Conservation (phyloP, 1,284 basidiomycete species). For the Ceratobasidium sp. region DNA sequence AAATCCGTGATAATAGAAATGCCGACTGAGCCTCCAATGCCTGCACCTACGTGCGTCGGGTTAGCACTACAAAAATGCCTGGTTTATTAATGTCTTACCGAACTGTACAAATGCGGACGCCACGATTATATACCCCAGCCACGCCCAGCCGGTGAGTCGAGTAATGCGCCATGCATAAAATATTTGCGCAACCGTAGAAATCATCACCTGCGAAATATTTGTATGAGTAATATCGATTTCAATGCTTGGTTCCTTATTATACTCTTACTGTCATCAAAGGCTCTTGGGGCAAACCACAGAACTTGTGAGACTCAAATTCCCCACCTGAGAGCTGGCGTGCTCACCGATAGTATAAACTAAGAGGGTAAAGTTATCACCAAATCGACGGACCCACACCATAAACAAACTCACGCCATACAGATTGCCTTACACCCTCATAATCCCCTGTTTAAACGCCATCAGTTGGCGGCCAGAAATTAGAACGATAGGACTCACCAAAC, state of each 20-base stretch:
- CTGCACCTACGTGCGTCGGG: neutral
- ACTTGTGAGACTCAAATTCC: neutral
- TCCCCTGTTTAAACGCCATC: neutral
- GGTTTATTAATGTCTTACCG: neutral
- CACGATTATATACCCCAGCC: neutral
- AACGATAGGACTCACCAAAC: conserved; percentile 4
- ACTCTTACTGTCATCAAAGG: conserved; percentile 24
- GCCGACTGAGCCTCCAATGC: conserved; percentile 17
- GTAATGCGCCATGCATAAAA: conserved; percentile 27
- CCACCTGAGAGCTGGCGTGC: neutral
- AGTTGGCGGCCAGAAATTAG: neutral
- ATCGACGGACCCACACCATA: neutral
- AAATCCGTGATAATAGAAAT: conserved; percentile 19
- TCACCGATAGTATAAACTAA: conserved; percentile 30
- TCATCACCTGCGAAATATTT: conserved; percentile 3
- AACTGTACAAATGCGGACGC: conserved; percentile 6
- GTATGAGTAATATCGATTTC: neutral
- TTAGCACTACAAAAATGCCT: neutral
- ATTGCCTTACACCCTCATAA: conserved; percentile 8
- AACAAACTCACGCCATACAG: conserved; percentile 14
- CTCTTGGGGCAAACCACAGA: neutral
- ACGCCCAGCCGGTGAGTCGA: conserved; percentile 13
- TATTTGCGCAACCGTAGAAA: conserved; percentile 9
- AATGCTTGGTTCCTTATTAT: neutral
- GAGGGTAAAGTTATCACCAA: neutral